Base-by-base conservation (phyloP, 192 early-diverging fungal genomes). In the Backusella australiensis region DNA sequence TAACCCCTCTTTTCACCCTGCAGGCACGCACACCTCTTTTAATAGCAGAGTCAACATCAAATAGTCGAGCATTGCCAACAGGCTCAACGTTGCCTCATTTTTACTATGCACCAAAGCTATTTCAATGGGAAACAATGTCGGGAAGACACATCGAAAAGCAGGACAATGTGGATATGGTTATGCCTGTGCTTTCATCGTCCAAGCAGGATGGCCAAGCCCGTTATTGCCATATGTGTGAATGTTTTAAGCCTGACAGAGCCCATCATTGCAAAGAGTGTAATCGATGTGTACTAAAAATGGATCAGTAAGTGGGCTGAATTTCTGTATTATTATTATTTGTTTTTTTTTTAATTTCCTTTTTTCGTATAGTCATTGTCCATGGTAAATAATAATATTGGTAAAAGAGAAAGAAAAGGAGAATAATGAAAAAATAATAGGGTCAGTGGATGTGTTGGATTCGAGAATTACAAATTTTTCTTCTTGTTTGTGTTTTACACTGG, bases 241-340 rank as follows among this genome's bases (percentile, higher is more conserved):
- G 78, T 42, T 63, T 88, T 74, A 89, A 89, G 53, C 84, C 87
- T 8, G 86, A 84, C 66, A 53, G 87, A 79, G 75, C 83, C 19
- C 87, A 89, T 72, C 87, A 89, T 34, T 89, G 87, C 49, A 83
- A 83, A 32, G 86, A 86, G n/a, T 89, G 87, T 75, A 82, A 85
- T 39, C 49, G 75, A 73, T 89, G 88, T 69, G 85, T 87, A 3
- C 59, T 89, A n/a, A 87, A 84, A 75, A 89, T 89, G 88, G 88
- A 89, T 67, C 88, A 89, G 88, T 89, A 86, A 49, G 88, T 83
- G 46, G 46, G 46, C 46, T 49, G 46, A 49, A 49, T 44, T 44
- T 44, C 15, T 44, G 3, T 44, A 39, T 9, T 19, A 34, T 35
- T 36, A 26, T 71, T 38, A 26, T 29, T n/a, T 29, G 29, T 53